A percentile compares a stretch with the other conserved stretches of the same genome.
Conservation (phyloP, 257 asterid species). For the Fraxinus americana region DNA sequence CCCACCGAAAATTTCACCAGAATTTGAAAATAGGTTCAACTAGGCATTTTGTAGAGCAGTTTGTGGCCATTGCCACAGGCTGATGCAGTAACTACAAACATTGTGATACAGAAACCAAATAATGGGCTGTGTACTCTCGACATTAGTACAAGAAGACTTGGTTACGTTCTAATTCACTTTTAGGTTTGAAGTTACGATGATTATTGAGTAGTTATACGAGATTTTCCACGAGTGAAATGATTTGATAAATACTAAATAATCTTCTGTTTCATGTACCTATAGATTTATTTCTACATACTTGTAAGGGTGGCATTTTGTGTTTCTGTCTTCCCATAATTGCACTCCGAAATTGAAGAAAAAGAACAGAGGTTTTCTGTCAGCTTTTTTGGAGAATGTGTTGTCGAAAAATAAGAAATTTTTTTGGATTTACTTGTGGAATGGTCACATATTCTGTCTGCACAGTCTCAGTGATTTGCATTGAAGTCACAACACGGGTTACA, state of each 20-base stretch:
- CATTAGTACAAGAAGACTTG: constrained; percentile 1
- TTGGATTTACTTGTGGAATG: no score
- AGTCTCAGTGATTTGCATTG: no score
- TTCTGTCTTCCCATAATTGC: background rate
- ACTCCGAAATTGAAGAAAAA: background rate
- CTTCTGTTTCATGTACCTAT: background rate
- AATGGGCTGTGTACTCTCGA: background rate
- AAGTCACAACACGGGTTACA: no score
- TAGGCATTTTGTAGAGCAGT: background rate
- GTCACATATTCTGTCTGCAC: no score
- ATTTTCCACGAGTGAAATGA: no score
- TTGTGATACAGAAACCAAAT: background rate
- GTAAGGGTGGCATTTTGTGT: background rate
- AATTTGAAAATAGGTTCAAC: background rate
- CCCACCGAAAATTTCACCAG: background rate
- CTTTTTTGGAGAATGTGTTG: background rate
- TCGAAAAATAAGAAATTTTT: no score
- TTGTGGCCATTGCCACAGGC: background rate
- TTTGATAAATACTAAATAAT: no score
- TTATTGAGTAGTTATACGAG: no score
- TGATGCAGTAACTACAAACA: background rate
- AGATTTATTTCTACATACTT: background rate
- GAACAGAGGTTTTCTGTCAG: background rate
- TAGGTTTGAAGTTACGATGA: no score
- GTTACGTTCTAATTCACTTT: background rate